These are phyloP conservation scores for Zygnema cylindricum DNA, from an alignment of 139 green algal genomes.

Conservation along the genomic window DNA sequence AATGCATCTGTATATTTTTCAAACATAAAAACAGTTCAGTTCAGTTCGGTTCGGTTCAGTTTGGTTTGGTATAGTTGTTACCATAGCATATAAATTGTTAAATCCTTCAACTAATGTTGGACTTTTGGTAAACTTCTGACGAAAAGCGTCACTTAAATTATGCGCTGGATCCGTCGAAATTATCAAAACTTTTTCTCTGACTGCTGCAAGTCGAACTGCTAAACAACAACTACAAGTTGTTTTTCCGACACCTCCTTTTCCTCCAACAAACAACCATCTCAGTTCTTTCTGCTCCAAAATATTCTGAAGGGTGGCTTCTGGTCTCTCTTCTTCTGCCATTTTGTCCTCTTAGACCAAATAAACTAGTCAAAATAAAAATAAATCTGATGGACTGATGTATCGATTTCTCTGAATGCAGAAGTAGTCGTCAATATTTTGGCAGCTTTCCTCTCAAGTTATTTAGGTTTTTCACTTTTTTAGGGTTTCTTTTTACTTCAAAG, in stretches of 20 bases:
- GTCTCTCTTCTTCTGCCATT: conserved; percentile 25
- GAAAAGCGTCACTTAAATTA: conserved; percentile 95
- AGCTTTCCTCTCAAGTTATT: no score
- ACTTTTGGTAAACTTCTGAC: conserved; percentile 90
- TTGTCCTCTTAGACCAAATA: no score
- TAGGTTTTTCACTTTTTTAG: no score
- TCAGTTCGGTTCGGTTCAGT: no score
- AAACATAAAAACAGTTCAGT: no score
- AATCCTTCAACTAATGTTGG: conserved; percentile 87
- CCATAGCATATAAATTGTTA: conserved; percentile 94
- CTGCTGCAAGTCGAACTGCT: conserved; percentile 82
- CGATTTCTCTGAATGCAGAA: no score
- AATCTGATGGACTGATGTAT: no score
- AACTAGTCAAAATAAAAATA: no score
- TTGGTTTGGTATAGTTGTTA: no score
- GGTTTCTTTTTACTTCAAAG: no score
- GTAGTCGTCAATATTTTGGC: no score
- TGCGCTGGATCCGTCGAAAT: conserved; percentile 96
- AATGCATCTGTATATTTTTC: no score
- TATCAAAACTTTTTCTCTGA: conserved; percentile 87
- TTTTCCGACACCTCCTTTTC: conserved; percentile 98
- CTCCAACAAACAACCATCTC: conserved; percentile 95
- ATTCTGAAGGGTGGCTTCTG: conserved; percentile 84
- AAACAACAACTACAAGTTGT: conserved; percentile 91
- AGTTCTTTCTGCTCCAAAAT: conserved; percentile 84